These are phyloP conservation scores for Cyberlindnera samutprakarnensis DNA, from an alignment of 805 yeast genomes.

Conservation along the genomic window DNA sequence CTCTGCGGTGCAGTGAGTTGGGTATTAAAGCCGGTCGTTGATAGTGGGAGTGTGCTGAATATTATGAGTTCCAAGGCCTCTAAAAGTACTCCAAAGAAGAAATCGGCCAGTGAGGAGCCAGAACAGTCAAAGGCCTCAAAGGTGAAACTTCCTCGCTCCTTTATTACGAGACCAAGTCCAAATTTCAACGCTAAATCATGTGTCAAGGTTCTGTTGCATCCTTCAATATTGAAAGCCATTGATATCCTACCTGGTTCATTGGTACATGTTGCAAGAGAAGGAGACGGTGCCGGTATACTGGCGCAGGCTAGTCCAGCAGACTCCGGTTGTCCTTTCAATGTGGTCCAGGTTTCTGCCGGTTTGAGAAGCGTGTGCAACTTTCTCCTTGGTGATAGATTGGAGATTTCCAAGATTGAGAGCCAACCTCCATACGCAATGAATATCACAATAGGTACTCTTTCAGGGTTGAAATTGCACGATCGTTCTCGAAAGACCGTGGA, in stretches of 20 bases:
- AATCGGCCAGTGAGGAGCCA: constrained; percentile 11
- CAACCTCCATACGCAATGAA: constrained; percentile 43
- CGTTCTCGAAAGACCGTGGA: constrained; percentile 28
- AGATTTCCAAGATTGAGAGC: constrained; percentile 34
- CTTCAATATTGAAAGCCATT: constrained; percentile 37
- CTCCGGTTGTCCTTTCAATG: constrained; percentile 25
- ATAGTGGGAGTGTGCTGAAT: too few species aligned
- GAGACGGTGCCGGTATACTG: constrained; percentile 35
- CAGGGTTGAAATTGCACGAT: constrained; percentile 16
- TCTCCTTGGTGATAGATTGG: constrained; percentile 43
- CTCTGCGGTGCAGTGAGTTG: too few species aligned
- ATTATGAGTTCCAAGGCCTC: too few species aligned
- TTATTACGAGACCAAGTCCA: constrained; percentile 31
- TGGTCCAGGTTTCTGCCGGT: constrained; percentile 42
- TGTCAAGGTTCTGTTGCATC: constrained; percentile 33
- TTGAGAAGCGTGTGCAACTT: constrained; percentile 35
- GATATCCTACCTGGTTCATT: constrained; percentile 40
- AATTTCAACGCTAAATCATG: constrained; percentile 23
- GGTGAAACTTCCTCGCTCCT: constrained; percentile 30
- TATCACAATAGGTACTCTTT: constrained; percentile 27
- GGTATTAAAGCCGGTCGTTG: too few species aligned
- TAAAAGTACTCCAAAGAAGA: constrained; percentile 21
- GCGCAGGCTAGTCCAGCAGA: constrained; percentile 35
- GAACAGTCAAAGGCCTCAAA: constrained; percentile 20
- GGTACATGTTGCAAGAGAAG: constrained; percentile 37